A percentile compares a stretch with the other conserved stretches of the same genome.
Conservation (phyloP, 768 basidiomycete genomes). For the Daedaleopsis sinensis region DNA sequence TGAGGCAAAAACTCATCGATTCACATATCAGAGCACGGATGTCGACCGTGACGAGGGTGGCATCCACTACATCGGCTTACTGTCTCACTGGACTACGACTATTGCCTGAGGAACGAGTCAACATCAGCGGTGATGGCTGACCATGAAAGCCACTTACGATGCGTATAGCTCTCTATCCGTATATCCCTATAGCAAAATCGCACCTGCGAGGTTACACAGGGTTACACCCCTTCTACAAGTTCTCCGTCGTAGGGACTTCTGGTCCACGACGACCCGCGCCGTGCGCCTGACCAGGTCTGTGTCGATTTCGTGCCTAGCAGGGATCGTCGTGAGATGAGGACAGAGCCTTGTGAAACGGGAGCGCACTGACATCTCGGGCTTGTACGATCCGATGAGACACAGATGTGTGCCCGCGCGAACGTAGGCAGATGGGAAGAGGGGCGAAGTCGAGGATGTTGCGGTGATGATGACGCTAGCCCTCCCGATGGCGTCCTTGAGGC, state of each 20-base stretch:
- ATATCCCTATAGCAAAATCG: too few species aligned
- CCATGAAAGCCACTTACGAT: too few species aligned
- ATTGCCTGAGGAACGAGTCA: too few species aligned
- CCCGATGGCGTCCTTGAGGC: constrained; percentile 39
- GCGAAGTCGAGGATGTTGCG: constrained; percentile 69
- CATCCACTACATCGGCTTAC: too few species aligned
- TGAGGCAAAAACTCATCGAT: too few species aligned
- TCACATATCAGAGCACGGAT: too few species aligned
- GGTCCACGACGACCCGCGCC: constrained; percentile 70
- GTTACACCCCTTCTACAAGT: not conserved
- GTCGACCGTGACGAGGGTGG: too few species aligned
- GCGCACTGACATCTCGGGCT: constrained; percentile 58
- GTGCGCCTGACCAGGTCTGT: constrained; percentile 57
- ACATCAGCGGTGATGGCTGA: too few species aligned
- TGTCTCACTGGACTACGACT: too few species aligned
- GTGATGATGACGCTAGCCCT: constrained; percentile 67
- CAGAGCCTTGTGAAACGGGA: too few species aligned
- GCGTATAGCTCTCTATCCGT: too few species aligned
- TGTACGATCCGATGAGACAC: constrained; percentile 83
- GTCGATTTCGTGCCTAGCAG: constrained; percentile 61
- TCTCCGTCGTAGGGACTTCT: constrained; percentile 38
- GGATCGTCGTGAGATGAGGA: not conserved
- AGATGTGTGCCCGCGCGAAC: constrained; percentile 67
- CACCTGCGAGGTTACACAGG: too few species aligned
- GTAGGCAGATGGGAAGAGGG: constrained; percentile 72